Conservation (phyloP, 495 filamentous ascomycete species). For the Aspergillus leporis region DNA sequence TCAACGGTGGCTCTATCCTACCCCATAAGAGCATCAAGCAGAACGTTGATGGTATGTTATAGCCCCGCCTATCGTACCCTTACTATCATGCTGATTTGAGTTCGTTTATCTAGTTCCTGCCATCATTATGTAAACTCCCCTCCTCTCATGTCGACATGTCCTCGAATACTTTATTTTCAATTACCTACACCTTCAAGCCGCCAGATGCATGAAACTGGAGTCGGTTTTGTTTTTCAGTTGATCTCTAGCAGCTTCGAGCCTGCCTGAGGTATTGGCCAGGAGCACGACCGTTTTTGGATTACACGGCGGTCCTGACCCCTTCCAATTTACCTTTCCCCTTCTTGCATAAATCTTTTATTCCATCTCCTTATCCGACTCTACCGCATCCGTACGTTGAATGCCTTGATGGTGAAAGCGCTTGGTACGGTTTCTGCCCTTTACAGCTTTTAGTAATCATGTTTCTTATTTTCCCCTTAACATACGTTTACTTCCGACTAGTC, state of each 20-base stretch:
- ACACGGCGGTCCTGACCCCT: conserved; percentile 15
- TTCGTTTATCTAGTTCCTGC: conserved; percentile 60
- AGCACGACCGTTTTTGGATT: conserved; percentile 5
- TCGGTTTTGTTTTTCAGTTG: conserved; percentile 38
- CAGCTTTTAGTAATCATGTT: conserved; percentile 20
- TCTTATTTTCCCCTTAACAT: conserved; percentile 13
- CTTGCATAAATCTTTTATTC: conserved; percentile 16
- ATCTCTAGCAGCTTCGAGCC: conserved; percentile 21
- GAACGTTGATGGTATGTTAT: conserved; percentile 82
- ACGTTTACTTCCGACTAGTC: conserved; percentile 10
- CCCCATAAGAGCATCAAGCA: conserved; percentile 99
- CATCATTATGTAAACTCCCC: conserved; percentile 74
- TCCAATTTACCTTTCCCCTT: conserved; percentile 23
- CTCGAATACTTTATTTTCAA: conserved; percentile 28
- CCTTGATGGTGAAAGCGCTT: conserved; percentile 30
- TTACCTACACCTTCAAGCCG: conserved; percentile 19
- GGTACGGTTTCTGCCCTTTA: conserved; percentile 9
- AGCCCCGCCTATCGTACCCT: neutral
- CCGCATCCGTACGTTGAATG: conserved; percentile 13
- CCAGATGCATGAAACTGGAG: conserved; percentile 48
- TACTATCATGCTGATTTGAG: neutral
- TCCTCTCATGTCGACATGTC: conserved; percentile 35
- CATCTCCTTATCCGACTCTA: conserved; percentile 5
- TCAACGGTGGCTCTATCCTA: conserved; percentile 94
- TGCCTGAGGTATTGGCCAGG: conserved; percentile 7